Base-by-base conservation (phyloP, 2,329 filamentous ascomycete genomes). In the Epichloe baconii region DNA sequence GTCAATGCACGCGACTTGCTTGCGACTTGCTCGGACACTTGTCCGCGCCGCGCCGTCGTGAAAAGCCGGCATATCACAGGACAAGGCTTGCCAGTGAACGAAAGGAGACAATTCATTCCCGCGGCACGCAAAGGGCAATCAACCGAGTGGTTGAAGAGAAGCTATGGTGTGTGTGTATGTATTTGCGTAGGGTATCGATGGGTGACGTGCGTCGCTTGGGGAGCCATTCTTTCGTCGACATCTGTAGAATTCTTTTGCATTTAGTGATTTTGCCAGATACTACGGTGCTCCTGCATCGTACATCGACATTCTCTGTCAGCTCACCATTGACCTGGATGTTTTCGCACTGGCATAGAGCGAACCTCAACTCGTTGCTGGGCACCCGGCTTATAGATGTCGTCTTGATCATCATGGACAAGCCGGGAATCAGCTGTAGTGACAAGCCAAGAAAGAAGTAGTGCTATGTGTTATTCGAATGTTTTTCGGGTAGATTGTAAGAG, bases 391-490 rank as follows among this genome's bases (percentile, higher is more conserved):
- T 69, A 77, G 73, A 73, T 63, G 66, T 73, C 74, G 74, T 77
- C 68, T 74, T 76, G 73, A 67, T 68, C 64, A 61, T 76, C 69
- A 55, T 66, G 64, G 74, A 77, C 58, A 72, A 67, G 68, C 64
- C 71, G 73, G 74, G 74, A 77, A 77, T 78, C 73, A 76, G 74
- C 73, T 76, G 75, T 76, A 76, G 74, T 72, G 68, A 77, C 73
- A 77, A 74, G 49, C 49, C 8, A 17, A 15, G 37, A 14, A 19
- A 43, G 36, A 38, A 38, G 36, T 38, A 38, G n/a, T 41, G 7
- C n/a, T 19, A 41, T 4, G 4, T 41, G 4, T 41, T 19, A 14
- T 41, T 17, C 5, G 8, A 41, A 10, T 41, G 5, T 41, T 41
- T 17, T 15, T 19, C 38, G 7, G 7, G 7, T 41, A n/a, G 38